Conservation (phyloP, 495 filamentous ascomycete genomes). For the Cudoniella acicularis region DNA sequence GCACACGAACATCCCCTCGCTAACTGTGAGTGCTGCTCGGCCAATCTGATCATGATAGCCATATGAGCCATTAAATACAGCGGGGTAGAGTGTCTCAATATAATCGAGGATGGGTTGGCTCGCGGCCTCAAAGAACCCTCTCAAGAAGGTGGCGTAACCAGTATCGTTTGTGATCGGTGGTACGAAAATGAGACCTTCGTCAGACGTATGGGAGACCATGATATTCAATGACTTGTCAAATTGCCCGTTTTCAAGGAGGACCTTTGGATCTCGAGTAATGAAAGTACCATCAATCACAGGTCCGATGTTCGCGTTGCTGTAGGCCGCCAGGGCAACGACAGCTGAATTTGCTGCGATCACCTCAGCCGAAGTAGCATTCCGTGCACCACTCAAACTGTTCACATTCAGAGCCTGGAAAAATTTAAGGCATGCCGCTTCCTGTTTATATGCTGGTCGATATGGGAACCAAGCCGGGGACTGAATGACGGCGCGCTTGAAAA, state of each 20-base stretch:
- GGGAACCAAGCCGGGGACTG: constrained; percentile 12
- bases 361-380: not conserved
- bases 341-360: constrained; percentile 40
- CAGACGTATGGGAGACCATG: constrained; percentile 51
- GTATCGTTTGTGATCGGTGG: constrained; percentile 2
- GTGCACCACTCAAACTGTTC: constrained; percentile 1
- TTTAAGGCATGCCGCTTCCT: not conserved
- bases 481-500: constrained; percentile 23
- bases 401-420: not conserved
- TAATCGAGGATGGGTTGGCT: not conserved
- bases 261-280: constrained; percentile 49
- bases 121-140: not conserved
- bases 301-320: constrained; percentile 49
- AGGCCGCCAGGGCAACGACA: constrained; percentile 40
- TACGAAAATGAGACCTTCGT: constrained; percentile 39
- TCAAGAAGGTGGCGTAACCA: not conserved
- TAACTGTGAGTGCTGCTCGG: constrained; percentile 30
- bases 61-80: not conserved
- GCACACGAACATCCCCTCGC: constrained; percentile 45
- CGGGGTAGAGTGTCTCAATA: not conserved
- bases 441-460: constrained; percentile 6
- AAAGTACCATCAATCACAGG: constrained; percentile 56
- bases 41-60: constrained; percentile 34
- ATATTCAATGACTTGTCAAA: constrained; percentile 50
- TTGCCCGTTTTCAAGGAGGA: constrained; percentile 48